Evolutionary conservation across 73 alveolate species (phyloP), one percentile per base, ranked within the genome.

Genomic region (Paramecium caudatum): DNA sequence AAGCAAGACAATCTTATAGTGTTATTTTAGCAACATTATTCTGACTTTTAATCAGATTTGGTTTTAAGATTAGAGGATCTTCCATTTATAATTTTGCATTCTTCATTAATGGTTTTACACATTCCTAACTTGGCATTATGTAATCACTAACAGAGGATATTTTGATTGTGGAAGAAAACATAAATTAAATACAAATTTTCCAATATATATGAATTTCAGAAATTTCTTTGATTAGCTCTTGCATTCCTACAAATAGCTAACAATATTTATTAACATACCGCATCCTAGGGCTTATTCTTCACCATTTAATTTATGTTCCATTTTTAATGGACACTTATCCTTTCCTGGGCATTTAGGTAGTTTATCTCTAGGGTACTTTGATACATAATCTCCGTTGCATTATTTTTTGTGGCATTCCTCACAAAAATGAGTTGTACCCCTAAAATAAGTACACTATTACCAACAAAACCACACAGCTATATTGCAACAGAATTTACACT

Each of bases 401-500:
- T 97, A 97, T 84, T 96, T 90, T 30, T 95, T 96, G 91, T 98
- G 99, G 49, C 99, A 98, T 34, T 95, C 95, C 50, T 98, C 99
- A 90, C 99, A 98, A 95, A 98, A 98, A 91, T 98, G 99, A 4
- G 99, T 97, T 15, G 97, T 96, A 8, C 99, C 99, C 91, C 93
- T 86, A 37, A 6, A 7, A 50, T 36, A 49, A 50, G 55, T 47
- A 25, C 7, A 23, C 49, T 3, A 3, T 33, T 86, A 86, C 99
- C 99, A 97, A 87, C 99, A 98, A 87, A 97, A 97, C 99, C 99
- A 98, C 37, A 96, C 95, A 8, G 99, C 98, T 13, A 97, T 91
- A 48, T 90, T 91, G 85, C 99, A 98, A 88, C 99, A 98, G 90
- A 98, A 74, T 19, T 74, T 41, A 13, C 88, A 41, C 43, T 74